Base-by-base conservation (phyloP, 73 alveolate genomes). In the Diophrys appendiculata region DNA sequence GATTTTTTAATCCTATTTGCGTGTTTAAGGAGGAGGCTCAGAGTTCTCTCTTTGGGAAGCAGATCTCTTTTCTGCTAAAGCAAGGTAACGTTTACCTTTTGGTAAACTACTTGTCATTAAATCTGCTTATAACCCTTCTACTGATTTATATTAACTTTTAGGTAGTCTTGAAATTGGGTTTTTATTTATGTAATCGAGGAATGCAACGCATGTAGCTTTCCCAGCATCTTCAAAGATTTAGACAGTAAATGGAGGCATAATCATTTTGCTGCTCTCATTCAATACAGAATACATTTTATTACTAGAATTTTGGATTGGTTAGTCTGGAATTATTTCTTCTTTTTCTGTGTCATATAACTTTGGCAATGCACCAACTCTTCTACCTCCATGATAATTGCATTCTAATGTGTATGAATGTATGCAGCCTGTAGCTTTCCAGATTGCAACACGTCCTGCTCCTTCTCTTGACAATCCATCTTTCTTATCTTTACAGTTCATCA, bases 381-480 rank as follows among this genome's bases (percentile, higher is more conserved):
- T 84, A 2, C 97, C 98, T 28, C 91, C 87, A 83, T 80, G 83
- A 91, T 94, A 96, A 65, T 94, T 92, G 78, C 98, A 94, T 81
- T 96, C 99, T 26, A 96, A 84, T 29, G 99, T 96, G 86, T 96
- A 96, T 33, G 96, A 78, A 79, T 94, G 95, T n/a, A n/a, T n/a
- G n/a, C n/a, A n/a, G n/a, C n/a, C 88, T 54, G 98, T 91, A 55
- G 88, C 97, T 60, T 96, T 93, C 70, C 95, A 91, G 65, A 97
- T 86, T 27, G 98, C 96, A 25, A 97, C 99, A 67, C 99, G 86
- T n/a, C 98, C 98, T n/a, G 98, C 89, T 55, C 99, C 99, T 78
- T 95, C 99, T 82, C 97, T 94, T 52, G 96, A 87, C 65, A 95
- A 76, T 29, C 98, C 97, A 76, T 92, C 94, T 68, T 88, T 87